Percentiles rank a stretch among this genome's conserved stretches.
These are phyloP conservation scores for Lithohypha guttulata DNA, from an alignment of 2,329 filamentous ascomycete genomes.

Conservation along the genomic window DNA sequence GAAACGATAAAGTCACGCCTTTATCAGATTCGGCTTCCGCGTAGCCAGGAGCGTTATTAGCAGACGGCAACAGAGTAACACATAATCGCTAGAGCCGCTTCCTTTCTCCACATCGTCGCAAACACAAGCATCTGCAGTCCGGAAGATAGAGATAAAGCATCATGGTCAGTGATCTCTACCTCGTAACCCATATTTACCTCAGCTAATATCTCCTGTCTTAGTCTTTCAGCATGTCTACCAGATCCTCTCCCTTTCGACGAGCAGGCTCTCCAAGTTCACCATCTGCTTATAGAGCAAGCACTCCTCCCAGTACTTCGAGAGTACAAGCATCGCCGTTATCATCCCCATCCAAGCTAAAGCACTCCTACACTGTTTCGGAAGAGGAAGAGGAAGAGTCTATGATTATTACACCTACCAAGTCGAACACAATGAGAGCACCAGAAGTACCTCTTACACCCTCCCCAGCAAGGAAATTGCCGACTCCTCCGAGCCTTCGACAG, in stretches of 20 bases:
- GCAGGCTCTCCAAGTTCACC: constrained; percentile 53
- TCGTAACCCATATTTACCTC: not conserved
- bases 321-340: constrained; percentile 31
- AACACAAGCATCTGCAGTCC: too few species aligned
- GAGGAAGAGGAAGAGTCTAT: constrained; percentile 25
- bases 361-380: constrained; percentile 35
- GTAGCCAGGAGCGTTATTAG: not conserved
- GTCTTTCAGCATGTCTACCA: constrained; percentile 56
- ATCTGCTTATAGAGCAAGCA: constrained; percentile 42
- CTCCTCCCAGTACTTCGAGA: constrained; percentile 36
- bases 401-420: constrained; percentile 33
- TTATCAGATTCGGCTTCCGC: not conserved
- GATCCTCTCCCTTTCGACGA: constrained; percentile 58
- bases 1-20: not conserved
- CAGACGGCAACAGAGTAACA: not conserved
- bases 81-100: not conserved
- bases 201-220: too few species aligned
- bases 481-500: constrained; percentile 5
- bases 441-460: constrained; percentile 30
- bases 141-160: not conserved
- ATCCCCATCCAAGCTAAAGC: constrained; percentile 38
- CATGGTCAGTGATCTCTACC: not conserved
- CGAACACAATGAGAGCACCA: constrained; percentile 25
- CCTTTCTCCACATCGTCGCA: not conserved
- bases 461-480: constrained; percentile 8